Conservation (phyloP, 2,329 filamentous ascomycete species). For the Myriosclerotinia duriaeana region DNA sequence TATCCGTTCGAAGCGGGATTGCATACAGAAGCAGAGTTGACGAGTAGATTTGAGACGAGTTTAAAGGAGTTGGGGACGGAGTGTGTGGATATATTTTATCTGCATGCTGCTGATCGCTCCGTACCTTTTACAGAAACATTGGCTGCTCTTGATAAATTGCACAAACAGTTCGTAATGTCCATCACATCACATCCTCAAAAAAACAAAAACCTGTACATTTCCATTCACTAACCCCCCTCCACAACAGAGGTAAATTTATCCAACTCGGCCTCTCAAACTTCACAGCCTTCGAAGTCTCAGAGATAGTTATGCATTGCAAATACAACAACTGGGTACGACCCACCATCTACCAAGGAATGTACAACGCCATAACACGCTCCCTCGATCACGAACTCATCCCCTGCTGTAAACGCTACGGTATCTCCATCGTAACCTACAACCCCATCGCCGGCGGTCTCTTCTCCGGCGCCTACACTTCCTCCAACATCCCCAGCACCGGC, state of each 20-base stretch:
- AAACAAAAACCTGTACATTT: slow-evolving; percentile 36
- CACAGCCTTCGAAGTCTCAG: slow-evolving; percentile 83
- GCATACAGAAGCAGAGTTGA: slow-evolving; percentile 64
- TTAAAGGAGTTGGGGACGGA: slow-evolving; percentile 71
- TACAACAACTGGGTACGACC: slow-evolving; percentile 71
- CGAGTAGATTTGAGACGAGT: slow-evolving; percentile 64
- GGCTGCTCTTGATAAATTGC: slow-evolving; percentile 72
- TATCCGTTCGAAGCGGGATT: slow-evolving; percentile 62
- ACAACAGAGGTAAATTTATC: slow-evolving; percentile 68
- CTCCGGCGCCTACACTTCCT: slow-evolving; percentile 64
- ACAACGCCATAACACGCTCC: slow-evolving; percentile 74
- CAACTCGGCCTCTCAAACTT: slow-evolving; percentile 80
- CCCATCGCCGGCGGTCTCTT: slow-evolving; percentile 79
- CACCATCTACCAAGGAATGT: slow-evolving; percentile 81
- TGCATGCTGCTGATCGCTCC: slow-evolving; percentile 68
- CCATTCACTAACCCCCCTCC: neutral
- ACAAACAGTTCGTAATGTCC: slow-evolving; percentile 53
- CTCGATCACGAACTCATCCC: slow-evolving; percentile 75
- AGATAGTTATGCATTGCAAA: slow-evolving; percentile 76
- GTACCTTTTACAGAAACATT: slow-evolving; percentile 79
- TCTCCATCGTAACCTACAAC: slow-evolving; percentile 81
- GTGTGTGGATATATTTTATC: slow-evolving; percentile 74
- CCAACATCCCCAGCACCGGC: slow-evolving; percentile 55
- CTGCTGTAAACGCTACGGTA: slow-evolving; percentile 70
- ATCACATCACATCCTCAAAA: too few species aligned